Base-by-base conservation (phyloP, 2,329 filamentous ascomycete species). In the Botrytis paeoniae region DNA sequence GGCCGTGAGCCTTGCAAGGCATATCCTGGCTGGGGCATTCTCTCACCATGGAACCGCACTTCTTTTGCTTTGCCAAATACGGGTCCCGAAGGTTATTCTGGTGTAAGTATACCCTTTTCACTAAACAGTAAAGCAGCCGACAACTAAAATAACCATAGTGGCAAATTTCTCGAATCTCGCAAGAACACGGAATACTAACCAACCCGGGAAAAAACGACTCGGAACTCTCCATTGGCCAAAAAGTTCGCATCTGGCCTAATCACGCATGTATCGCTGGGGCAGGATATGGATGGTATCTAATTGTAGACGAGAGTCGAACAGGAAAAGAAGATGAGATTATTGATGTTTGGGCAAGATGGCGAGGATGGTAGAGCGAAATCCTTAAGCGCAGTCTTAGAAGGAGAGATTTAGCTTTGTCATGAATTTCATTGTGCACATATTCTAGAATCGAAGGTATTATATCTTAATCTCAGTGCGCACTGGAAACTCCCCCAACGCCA, bases 241-340 rank as follows among this genome's bases (percentile, higher is more conserved):
- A 89, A 78, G 82, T 95, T 39, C 85, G 89, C 73, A 83, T 95
- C 12, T 95, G 91, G 89, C 92, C 93, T 0, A 95, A 95, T 78
- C 93, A 96, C 82, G 89, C 92, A 51, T 96, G 93, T 80, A 91
- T 95, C 77, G 88, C 92, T 1, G 90, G 91, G 0, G 90, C 89
- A 0, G 88, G 88, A 41, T 93, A 91, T 82, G 89, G 87, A 2
- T 93, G 89, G 86, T 96, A 94, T 82, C 83, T 94, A 32, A 83
- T 95, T 48, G 89, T 95, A 2, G 92, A 95, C 81, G 89, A 88
- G 41, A 84, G 86, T 69, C 82, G 81, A 25, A 82, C 84, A 70
- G 86, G 85, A 0, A 83, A 84, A 35, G 86, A 88, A 76, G 85
- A 90, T 74, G 86, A 88, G 77, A 85, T 93, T 74, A 85, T 93